Evolutionary conservation across 495 filamentous ascomycete genomes (phyloP), one percentile per base, ranked within the genome.

Genomic region (Astrocystis sublimbata): DNA sequence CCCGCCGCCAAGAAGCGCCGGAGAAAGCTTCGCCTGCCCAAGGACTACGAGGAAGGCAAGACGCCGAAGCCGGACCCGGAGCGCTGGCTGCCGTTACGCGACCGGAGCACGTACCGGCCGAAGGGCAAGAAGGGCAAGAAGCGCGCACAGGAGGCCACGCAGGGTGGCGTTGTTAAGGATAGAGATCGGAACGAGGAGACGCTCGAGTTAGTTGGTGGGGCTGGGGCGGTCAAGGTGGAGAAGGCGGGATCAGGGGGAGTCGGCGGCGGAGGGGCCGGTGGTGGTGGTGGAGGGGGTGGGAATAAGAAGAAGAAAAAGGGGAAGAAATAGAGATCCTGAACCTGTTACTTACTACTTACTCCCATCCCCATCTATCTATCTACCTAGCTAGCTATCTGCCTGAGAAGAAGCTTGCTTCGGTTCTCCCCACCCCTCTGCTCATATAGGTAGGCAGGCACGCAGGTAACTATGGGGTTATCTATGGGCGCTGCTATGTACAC

Each of bases 111-210:
- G 43, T 99, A 96, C 76, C 78, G 88, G 51, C 93, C 93, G 13
- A 96, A 96, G 77, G 92, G 92, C 10, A 88, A 87, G 73, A 97
- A 96, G 81, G 91, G 91, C 10, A 93, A 91, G 81, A 90, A 89
- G 79, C 87, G 86, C 71, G 86, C 83, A 15, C 84, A 83, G 26
- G 90, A 89, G 43, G 78, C 88, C 31, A 97, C 91, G 10, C 94
- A 98, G 77, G 94, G 94, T 65, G 92, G 92, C 36, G 75, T 86
- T 40, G 87, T 89, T 19, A 83, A 73, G 55, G 90, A 89, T n/a
- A n/a, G n/a, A n/a, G n/a, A n/a, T n/a, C n/a, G n/a, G n/a, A n/a
- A n/a, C 61, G 87, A 88, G 69, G 84, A 86, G 72, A 87, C 79
- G 35, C 73, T 86, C 35, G 84, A 86, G 72, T 68, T 86, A 9